Percentiles rank a stretch among this genome's conserved stretches.
Evolutionary conservation across 306 rosid species (phyloP).

Genomic region (Abrus pulchellus): DNA sequence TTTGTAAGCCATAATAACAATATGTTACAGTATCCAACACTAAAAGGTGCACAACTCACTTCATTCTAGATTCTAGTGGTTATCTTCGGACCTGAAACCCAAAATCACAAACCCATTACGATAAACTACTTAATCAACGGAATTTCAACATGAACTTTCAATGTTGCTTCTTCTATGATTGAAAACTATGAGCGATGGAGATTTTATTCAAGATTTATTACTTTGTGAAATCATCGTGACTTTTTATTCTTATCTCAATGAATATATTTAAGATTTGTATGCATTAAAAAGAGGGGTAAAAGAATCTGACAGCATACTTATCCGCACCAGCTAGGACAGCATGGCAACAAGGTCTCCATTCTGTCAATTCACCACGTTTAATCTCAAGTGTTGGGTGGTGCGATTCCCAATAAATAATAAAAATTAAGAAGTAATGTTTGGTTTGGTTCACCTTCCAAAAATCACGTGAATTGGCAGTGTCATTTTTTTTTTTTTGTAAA

Average conservation of each 20-base stretch:
- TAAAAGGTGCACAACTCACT: conserved; percentile 1
- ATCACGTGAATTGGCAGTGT: too few species aligned
- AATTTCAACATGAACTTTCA: background rate
- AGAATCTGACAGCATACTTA: background rate
- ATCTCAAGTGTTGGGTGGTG: background rate
- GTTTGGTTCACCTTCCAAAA: too few species aligned
- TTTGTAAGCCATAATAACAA: conserved; percentile 40
- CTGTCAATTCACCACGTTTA: background rate
- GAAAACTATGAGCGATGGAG: background rate
- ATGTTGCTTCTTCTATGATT: background rate
- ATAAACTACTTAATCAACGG: too few species aligned
- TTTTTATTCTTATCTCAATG: background rate
- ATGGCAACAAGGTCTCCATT: background rate
- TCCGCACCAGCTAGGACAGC: background rate
- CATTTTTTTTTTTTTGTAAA: too few species aligned
- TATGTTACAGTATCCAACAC: too few species aligned
- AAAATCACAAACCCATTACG: background rate
- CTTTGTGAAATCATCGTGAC: too few species aligned
- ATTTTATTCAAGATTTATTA: background rate
- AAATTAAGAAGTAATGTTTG: too few species aligned
- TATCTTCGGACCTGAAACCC: background rate
- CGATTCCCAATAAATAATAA: background rate
- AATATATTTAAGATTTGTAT: background rate
- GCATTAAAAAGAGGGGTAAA: background rate
- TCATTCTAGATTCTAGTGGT: background rate